Base-by-base conservation (phyloP, 495 filamentous ascomycete species). In the Xylaria longipes region DNA sequence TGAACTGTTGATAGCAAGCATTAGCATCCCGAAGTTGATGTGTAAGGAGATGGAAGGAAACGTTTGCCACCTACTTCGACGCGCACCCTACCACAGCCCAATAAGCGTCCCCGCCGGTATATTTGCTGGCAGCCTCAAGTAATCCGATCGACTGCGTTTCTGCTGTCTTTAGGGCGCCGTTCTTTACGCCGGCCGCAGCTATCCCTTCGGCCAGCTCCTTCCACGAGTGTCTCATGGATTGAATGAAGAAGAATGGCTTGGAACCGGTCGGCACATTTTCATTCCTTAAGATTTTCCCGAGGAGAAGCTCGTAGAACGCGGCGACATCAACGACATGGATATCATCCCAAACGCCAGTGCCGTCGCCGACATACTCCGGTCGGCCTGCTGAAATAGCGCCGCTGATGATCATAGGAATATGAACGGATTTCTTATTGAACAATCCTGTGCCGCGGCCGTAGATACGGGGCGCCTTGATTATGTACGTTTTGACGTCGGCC, bases 381-480 rank as follows among this genome's bases (percentile, higher is more conserved):
- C 74, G 41, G 14, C 80, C 77, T 5, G 48, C 61, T 12, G 73
- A 71, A 5, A 82, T 15, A 1, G 75, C 71, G 11, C 77, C 63
- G 35, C 72, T 45, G 2, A 78, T 75, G 11, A 78, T 43, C 39
- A 65, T 52, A 27, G 80, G 80, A 17, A 81, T 57, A 72, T 84
- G 82, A 22, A 83, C 82, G 31, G 76, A 74, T 5, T 63, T 61
- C 71, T 79, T 22, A 80, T 60, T 60, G 20, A 11, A 60, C 4
- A 37, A 22, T 5, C 57, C 57, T 0, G 57, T 60, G 17, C 54
- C 81, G 17, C 70, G 46, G 14, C 83, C 83, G 71, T 80, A 86
- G 50, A 85, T 84, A 12, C 79, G 76, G 5, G 84, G 83, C 0
- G 77, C 72, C 73, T 82, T 82, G 52, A 86, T 77, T 31, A 85